These are phyloP conservation scores for Amylostereum areolatum DNA, from an alignment of 1,284 basidiomycete species.

Conservation along the genomic window DNA sequence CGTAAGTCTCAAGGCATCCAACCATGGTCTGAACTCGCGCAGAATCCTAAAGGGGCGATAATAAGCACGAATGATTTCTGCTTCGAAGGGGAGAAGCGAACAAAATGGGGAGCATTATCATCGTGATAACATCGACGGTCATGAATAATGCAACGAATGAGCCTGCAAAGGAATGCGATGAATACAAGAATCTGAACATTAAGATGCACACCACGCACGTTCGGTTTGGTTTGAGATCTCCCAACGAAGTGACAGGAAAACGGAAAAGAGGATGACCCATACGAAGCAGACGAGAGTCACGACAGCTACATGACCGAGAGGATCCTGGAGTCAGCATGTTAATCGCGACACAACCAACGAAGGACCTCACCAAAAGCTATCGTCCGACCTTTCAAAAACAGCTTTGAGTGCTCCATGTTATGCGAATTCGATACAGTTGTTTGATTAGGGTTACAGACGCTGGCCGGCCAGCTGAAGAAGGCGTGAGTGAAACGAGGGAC, in stretches of 20 bases:
- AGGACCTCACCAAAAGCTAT: constrained; percentile 33
- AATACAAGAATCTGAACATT: not conserved
- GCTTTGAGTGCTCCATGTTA: constrained; percentile 29
- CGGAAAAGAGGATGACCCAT: constrained; percentile 35
- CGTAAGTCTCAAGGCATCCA: constrained; percentile 48
- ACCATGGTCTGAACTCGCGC: constrained; percentile 46
- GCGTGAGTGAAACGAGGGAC: not conserved
- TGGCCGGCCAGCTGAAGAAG: not conserved
- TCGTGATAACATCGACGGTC: constrained; percentile 39
- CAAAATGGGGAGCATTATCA: constrained; percentile 47
- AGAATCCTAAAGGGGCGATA: constrained; percentile 32
- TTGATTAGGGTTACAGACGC: not conserved
- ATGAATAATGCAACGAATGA: constrained; percentile 41
- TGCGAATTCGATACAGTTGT: not conserved
- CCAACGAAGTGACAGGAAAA: constrained; percentile 35
- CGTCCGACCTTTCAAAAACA: constrained; percentile 34
- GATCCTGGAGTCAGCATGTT: not conserved
- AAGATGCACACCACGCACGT: constrained; percentile 26
- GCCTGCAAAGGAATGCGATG: constrained; percentile 18
- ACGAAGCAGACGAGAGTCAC: constrained; percentile 33
- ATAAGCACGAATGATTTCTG: not conserved
- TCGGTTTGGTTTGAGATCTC: constrained; percentile 29
- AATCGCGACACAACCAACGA: not conserved
- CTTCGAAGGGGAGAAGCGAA: constrained; percentile 22
- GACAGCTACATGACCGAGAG: constrained; percentile 21